phyloP scores from a whole-genome alignment of 805 yeast genomes.

The Candida awuae region DNA sequence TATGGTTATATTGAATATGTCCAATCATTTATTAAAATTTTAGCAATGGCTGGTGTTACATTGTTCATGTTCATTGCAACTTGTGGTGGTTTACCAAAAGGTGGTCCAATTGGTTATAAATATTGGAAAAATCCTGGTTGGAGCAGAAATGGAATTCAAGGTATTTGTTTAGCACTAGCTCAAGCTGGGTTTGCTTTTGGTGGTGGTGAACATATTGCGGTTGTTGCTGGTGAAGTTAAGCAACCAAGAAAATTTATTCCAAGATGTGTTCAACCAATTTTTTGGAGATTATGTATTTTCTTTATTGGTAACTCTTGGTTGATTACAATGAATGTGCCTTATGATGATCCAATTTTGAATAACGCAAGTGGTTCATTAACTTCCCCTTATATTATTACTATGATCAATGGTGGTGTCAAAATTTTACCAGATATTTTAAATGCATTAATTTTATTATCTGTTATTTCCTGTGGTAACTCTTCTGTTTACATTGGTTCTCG shows the following conservation, averaged over 20 bases:
- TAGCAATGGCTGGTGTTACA: constrained; percentile 43
- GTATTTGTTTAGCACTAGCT: constrained; percentile 47
- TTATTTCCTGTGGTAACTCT: constrained; percentile 51
- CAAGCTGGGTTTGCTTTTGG: constrained; percentile 56
- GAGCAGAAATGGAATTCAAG: constrained; percentile 46
- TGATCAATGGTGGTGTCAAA: constrained; percentile 39
- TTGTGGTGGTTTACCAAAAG: constrained; percentile 33
- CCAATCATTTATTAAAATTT: constrained; percentile 44
- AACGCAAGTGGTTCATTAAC: constrained; percentile 44
- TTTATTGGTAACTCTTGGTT: constrained; percentile 43
- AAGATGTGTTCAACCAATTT: constrained; percentile 46
- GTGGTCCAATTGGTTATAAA: constrained; percentile 41
- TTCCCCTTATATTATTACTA: constrained; percentile 66
- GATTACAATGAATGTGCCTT: constrained; percentile 53
- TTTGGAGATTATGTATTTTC: constrained; percentile 46
- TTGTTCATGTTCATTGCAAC: constrained; percentile 46
- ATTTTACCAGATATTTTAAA: constrained; percentile 56
- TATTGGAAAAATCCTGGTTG: constrained; percentile 52
- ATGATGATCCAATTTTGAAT: constrained; percentile 36
- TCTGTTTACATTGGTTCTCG: constrained; percentile 46
- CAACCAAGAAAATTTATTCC: constrained; percentile 52
- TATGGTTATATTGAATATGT: constrained; percentile 40
- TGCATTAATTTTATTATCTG: constrained; percentile 48
- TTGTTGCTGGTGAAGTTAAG: constrained; percentile 51
- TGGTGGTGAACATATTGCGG: constrained; percentile 51